Evolutionary conservation across 179 eudicot genomes (phyloP), one percentile per base, ranked within the genome.

Genomic region (Sideroxylon spinosum): DNA sequence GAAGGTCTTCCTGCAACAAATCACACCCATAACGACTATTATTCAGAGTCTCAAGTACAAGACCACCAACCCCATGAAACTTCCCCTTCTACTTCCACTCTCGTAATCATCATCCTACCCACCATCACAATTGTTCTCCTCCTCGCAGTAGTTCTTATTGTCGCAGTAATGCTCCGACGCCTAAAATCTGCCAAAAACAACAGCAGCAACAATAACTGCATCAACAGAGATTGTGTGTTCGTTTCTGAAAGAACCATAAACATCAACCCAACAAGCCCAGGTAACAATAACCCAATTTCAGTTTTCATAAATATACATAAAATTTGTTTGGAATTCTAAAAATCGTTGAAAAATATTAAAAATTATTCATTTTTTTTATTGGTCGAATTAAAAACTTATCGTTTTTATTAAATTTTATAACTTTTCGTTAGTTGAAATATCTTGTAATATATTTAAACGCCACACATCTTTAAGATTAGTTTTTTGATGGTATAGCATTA

Each of bases 81-180:
- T 48, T 72, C 87, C 76, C 85, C 84, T 53, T 44, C 78, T 22
- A 80, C 91, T 60, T 63, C 91, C 59, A 78, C 86, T 72, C 93
- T 95, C 46, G 55, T 87, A 0, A 83, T 93, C 55, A 81, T 84
- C 80, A 67, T 91, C 63, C 97, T 94, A 9, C 76, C 87, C 68
- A 78, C 86, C 80, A 76, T 91, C 20, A 28, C 88, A 19, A 32
- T 91, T 68, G 79, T 95, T 23, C 80, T 95, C 71, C 56, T 84
- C 22, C 78, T 88, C 49, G 84, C 44, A 37, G 5, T 37, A 37
- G 44, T 90, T 46, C 16, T 85, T 2, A 69, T 89, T 4, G 84
- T 95, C 53, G 60, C 85, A 12, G 37, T 89, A 71, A 85, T 90
- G 82, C 89, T 95, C 56, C 84, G 93, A 13, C 88, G 95, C 52